Conservation (phyloP, 495 filamentous ascomycete species). For the Oleoguttula mirabilis region DNA sequence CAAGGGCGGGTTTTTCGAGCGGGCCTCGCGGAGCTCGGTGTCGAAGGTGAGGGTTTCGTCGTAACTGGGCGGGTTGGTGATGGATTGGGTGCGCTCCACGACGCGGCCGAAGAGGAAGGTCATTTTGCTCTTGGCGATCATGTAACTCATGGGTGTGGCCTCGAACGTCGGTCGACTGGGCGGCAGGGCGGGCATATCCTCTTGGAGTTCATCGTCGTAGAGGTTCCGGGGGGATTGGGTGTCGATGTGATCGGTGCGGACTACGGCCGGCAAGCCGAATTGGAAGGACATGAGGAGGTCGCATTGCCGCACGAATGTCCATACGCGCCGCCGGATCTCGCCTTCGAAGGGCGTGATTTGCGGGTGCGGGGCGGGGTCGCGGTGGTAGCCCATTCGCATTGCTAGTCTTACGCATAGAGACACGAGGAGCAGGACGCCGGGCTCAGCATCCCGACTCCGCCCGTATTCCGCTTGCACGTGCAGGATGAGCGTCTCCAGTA, state of each 20-base stretch:
- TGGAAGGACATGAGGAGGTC: constrained; percentile 89
- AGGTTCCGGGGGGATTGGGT: constrained; percentile 76
- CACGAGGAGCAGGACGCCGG: constrained; percentile 67
- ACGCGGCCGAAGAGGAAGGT: constrained; percentile 50
- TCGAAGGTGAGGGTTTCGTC: constrained; percentile 74
- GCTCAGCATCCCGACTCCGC: constrained; percentile 66
- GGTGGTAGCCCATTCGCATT: constrained; percentile 91
- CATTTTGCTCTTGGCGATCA: constrained; percentile 69
- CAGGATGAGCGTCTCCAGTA: constrained; percentile 81
- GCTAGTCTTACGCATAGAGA: constrained; percentile 74
- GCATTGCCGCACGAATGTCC: constrained; percentile 68
- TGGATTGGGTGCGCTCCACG: constrained; percentile 39
- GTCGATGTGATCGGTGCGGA: constrained; percentile 70
- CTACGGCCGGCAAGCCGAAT: constrained; percentile 79
- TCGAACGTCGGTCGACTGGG: constrained; percentile 60
- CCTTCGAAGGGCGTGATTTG: constrained; percentile 76
- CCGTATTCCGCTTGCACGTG: constrained; percentile 73
- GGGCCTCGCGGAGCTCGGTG: constrained; percentile 54
- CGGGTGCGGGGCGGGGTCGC: constrained; percentile 75
- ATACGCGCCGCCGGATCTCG: constrained; percentile 83
- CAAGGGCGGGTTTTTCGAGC: constrained; percentile 53
- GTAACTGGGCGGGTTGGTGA: constrained; percentile 46
- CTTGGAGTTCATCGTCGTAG: constrained; percentile 86
- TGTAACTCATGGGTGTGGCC: constrained; percentile 74
- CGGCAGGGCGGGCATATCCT: constrained; percentile 64